Evolutionary conservation across 441 rosid genomes (phyloP).

Genomic region (Eutrema salsugineum): DNA sequence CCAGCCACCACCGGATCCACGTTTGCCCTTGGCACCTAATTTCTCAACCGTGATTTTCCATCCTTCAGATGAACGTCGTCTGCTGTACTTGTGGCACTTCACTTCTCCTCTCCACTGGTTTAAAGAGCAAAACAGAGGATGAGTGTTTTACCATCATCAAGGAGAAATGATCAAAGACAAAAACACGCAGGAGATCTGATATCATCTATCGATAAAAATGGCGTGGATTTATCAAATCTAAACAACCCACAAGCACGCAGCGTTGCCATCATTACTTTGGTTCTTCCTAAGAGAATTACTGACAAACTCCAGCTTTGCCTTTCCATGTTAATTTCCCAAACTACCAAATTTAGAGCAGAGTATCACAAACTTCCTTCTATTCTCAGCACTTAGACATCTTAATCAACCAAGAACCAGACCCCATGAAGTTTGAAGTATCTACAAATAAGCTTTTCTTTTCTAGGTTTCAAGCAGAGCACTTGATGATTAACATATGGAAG

Average conservation of each 20-base stretch:
- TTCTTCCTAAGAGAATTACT: background rate
- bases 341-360: background rate
- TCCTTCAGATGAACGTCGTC: constrained; percentile 66
- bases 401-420: background rate
- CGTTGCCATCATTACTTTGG: background rate
- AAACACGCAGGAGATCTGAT: background rate
- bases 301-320: background rate
- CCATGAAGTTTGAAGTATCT: background rate
- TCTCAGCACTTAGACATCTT: background rate
- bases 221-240: background rate
- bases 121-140: background rate
- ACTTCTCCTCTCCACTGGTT: constrained; percentile 71
- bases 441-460: background rate
- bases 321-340: background rate
- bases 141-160: background rate
- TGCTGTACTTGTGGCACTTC: constrained; percentile 77
- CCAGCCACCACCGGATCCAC: constrained; percentile 92
- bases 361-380: background rate
- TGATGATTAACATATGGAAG: background rate
- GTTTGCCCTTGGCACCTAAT: constrained; percentile 67
- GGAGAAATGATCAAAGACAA: background rate
- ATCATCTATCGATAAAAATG: background rate
- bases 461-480: background rate
- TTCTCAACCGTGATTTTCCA: constrained; percentile 88
- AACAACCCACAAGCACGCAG: background rate